Evolutionary conservation across 2,329 filamentous ascomycete species (phyloP).

Genomic region (Passalora sequoiae): DNA sequence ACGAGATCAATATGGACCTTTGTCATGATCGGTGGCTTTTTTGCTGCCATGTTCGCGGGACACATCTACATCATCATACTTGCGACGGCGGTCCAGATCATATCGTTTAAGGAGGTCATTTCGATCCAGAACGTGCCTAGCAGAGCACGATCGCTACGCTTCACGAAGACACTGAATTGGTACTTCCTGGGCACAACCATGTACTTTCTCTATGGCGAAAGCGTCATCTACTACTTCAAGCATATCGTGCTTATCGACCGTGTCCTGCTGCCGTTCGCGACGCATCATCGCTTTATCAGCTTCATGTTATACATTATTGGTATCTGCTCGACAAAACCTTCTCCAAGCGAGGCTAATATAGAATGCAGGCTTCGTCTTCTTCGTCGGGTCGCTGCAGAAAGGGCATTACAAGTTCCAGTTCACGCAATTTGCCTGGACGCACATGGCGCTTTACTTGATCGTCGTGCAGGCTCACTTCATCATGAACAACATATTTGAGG

Average conservation of each 20-base stretch:
- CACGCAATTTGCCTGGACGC: slow-evolving; percentile 98
- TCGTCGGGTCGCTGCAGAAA: slow-evolving; percentile 88
- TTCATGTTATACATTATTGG: slow-evolving; percentile 97
- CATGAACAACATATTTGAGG: slow-evolving; percentile 99
- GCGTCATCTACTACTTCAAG: slow-evolving; percentile 99
- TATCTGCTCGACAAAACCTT: slow-evolving; percentile 43
- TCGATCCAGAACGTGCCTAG: slow-evolving; percentile 94
- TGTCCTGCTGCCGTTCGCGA: slow-evolving; percentile 85
- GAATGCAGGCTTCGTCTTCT: slow-evolving; percentile 83
- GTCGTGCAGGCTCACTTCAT: slow-evolving; percentile 98
- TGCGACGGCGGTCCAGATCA: slow-evolving; percentile 87
- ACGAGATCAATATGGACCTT: slow-evolving; percentile 96
- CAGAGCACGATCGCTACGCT: slow-evolving; percentile 80
- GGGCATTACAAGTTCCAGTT: slow-evolving; percentile 98
- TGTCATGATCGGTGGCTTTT: slow-evolving; percentile 93
- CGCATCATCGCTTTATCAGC: slow-evolving; percentile 97
- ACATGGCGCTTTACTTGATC: slow-evolving; percentile 97
- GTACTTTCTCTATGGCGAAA: slow-evolving; percentile 99
- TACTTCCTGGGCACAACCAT: slow-evolving; percentile 98
- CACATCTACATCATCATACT: slow-evolving; percentile 96
- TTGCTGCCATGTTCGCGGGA: slow-evolving; percentile 84
- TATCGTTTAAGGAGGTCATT: slow-evolving; percentile 99
- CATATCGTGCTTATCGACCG: slow-evolving; percentile 94
- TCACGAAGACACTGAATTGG: slow-evolving; percentile 97
- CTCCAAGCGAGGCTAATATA: background rate